Base-by-base conservation (phyloP, 495 filamentous ascomycete species). In the Neurospora discreta region DNA sequence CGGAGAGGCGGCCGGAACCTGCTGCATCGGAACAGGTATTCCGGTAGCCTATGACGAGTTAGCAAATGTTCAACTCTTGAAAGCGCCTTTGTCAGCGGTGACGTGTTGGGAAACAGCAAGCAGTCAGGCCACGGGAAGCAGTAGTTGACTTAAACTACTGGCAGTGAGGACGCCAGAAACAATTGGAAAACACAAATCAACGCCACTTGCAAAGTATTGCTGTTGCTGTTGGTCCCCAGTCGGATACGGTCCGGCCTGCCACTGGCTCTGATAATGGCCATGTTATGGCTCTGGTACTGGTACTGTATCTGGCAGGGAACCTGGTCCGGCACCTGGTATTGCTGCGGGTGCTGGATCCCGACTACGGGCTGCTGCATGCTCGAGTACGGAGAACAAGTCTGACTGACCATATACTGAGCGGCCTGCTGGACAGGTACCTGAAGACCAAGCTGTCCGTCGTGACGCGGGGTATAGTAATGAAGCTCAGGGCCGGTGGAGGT, bases 381-480 rank as follows among this genome's bases (percentile, higher is more conserved):
- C 0, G 52, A 0, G 52, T 33, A 33, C 3, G 15, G 52, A 65
- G 52, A 33, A 65, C 33, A 65, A 30, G 52, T 16, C 52, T 15
- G 6, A 65, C 52, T 65, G 52, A 65, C 52, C 52, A 65, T 65
- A 18, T 65, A 65, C 52, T 65, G 52, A 42, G 65, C 11, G 10
- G 71, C 38, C 65, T 72, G 75, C 44, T 72, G 72, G 68, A 70
- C 44, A 58, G 15, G 39, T 33, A n/a, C 15, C 26, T 65, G 44
- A 8, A 70, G 52, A 6, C 52, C 15, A 36, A 65, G 43, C 30
- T 44, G 69, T 18, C 43, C 46, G 68, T 87, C 85, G 20, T 75
- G 74, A 7, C 84, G 81, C 23, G 85, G 85, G 30, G 82, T 79
- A 68, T 85, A 87, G 23, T 76, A 80, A 67, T 87, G 82, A 15